A percentile compares a stretch with the other conserved stretches of the same genome.
phyloP scores from a whole-genome alignment of 1,139 yeast species.

The Ogataea hybrid region DNA sequence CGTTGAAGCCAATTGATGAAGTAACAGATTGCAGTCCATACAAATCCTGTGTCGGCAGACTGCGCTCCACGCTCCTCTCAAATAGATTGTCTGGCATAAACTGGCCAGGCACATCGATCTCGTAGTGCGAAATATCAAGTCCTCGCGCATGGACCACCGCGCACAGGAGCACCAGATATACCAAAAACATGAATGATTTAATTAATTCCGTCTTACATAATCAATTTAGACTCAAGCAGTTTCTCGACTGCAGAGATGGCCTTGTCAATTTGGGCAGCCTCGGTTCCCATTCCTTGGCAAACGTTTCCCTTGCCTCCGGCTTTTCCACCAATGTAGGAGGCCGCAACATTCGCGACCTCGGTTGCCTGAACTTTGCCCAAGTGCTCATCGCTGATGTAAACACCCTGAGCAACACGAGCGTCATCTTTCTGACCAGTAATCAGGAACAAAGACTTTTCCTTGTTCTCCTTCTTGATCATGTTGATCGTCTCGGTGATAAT shows the following conservation, averaged over 20 bases:
- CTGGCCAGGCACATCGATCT: not conserved
- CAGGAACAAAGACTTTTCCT: constrained; percentile 76
- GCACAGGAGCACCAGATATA: constrained; percentile 1
- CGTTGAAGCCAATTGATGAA: constrained; percentile 8
- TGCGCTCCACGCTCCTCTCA: constrained; percentile 37
- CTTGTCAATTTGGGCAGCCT: constrained; percentile 60
- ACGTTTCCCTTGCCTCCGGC: constrained; percentile 98
- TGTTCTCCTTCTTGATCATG: constrained; percentile 73
- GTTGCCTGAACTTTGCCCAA: constrained; percentile 68
- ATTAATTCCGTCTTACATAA: constrained; percentile 5
- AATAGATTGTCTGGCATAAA: constrained; percentile 27
- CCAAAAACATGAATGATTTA: constrained; percentile 5
- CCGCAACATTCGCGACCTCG: constrained; percentile 70
- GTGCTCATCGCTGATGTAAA: constrained; percentile 76
- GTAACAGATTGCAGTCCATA: constrained; percentile 3
- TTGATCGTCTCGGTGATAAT: constrained; percentile 92
- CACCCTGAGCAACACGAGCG: constrained; percentile 92
- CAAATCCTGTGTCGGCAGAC: constrained; percentile 51
- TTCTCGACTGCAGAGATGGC: constrained; percentile 72
- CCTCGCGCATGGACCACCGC: not conserved
- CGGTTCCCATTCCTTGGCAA: constrained; percentile 96
- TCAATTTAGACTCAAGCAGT: constrained; percentile 56
- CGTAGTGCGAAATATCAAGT: not conserved
- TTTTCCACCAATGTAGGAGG: constrained; percentile 84
- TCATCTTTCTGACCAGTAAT: constrained; percentile 61